These are phyloP conservation scores for Candida yuanshanica DNA, from an alignment of 805 yeast genomes.

Conservation along the genomic window DNA sequence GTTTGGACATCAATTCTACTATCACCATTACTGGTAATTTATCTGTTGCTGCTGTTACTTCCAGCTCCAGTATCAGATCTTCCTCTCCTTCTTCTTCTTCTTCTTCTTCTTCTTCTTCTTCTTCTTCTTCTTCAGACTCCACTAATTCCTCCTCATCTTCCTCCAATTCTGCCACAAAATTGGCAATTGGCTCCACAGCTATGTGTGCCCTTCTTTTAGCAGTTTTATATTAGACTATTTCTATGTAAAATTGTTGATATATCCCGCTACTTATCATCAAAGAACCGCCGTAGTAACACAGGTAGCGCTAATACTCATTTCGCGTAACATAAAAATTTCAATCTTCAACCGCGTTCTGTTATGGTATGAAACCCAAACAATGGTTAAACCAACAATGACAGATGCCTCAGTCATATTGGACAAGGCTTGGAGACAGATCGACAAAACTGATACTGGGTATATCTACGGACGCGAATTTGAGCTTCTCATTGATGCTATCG, in stretches of 20 bases:
- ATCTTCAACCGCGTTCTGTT: not conserved
- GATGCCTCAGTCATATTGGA: conserved; percentile 8
- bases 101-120: conserved; percentile 4
- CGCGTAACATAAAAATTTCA: too few relatives aligned
- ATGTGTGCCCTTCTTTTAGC: conserved; percentile 6
- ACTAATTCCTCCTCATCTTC: conserved; percentile 9
- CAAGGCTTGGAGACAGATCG: conserved; percentile 22
- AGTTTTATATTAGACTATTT: not conserved
- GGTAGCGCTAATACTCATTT: too few relatives aligned
- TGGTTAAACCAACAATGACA: not conserved
- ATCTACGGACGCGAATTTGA: conserved; percentile 19
- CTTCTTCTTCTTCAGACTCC: conserved; percentile 5
- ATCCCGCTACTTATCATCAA: too few relatives aligned
- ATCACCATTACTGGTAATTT: conserved; percentile 9
- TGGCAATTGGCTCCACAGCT: conserved; percentile 6
- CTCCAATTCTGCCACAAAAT: conserved; percentile 6
- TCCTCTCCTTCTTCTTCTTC: conserved; percentile 3
- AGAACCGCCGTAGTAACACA: too few relatives aligned
- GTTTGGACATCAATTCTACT: too few relatives aligned
- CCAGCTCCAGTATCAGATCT: too few relatives aligned
- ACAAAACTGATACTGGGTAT: conserved; percentile 11
- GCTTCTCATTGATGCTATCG: conserved; percentile 18
- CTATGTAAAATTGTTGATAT: not conserved
- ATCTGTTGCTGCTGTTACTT: conserved; percentile 2
- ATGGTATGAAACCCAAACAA: not conserved